Base-by-base conservation (phyloP, 495 filamentous ascomycete species). In the Penicillium canescens region DNA sequence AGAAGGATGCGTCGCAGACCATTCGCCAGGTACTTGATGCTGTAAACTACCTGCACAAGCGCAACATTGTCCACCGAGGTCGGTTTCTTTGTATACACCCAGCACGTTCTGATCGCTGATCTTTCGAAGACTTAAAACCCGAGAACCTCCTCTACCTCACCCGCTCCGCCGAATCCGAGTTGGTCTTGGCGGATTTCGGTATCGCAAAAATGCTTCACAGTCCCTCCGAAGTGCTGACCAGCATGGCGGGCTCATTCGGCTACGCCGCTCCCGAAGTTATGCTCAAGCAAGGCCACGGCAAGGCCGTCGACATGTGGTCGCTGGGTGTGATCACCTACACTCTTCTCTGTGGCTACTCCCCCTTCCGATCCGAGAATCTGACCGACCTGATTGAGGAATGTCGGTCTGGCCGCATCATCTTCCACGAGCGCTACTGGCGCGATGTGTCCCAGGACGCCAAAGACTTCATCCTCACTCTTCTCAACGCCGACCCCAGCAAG, bases 251-350 rank as follows among this genome's bases (percentile, higher is more conserved):
- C 33, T 98, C 95, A 3, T 98, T 99, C 69, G 94, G 94, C 37
- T 99, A 99, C 63, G 94, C 94, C 16, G 94, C 94, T 1, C 94
- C 94, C 7, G 94, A 99, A 68, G 92, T 99, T 40, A 99, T 99
- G 94, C 78, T 96, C 43, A 97, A 96, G 78, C 83, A 90, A 59
- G 94, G 95, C 35, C 94, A 99, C 67, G 94, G 95, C 63, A 98
- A 98, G 69, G 89, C 94, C n/a, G 94, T 98, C 26, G 94, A 99
- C 66, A 95, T 99, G 90, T 99, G 94, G 94, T 97, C 93, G 8
- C 78, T 99, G 62, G 94, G 94, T 57, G 93, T 99, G 59, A 98
- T 99, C 65, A 98, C 95, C 26, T 99, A 99, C 75, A 98, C 95
- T 13, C 82, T 99, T n/a, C 89, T 99, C 37, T 99, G 94, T 72